These are phyloP conservation scores for Puccinellia tenuiflora DNA, from an alignment of 176 grass and related monocot species.

Conservation along the genomic window DNA sequence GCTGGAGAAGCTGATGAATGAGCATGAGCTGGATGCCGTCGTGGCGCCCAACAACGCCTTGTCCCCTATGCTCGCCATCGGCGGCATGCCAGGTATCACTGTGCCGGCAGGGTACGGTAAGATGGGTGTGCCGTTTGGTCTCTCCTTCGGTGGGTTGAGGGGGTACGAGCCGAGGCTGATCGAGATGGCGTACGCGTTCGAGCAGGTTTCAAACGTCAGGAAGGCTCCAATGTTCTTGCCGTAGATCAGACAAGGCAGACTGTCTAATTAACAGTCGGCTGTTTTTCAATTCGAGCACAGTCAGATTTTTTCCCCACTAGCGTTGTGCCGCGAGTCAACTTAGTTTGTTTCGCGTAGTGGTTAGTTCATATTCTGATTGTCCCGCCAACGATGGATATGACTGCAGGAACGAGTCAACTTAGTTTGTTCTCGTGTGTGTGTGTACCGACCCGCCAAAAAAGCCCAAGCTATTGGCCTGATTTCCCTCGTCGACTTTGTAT, in stretches of 20 bases:
- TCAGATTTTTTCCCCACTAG: too few relatives aligned
- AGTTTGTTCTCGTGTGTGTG: too few relatives aligned
- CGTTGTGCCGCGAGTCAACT: too few relatives aligned
- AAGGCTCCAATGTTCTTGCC: constrained; percentile 32
- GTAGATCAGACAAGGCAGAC: background rate
- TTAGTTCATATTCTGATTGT: too few relatives aligned
- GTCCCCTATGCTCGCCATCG: constrained; percentile 25
- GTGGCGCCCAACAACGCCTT: background rate
- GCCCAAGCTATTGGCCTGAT: too few relatives aligned
- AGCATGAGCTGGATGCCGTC: constrained; percentile 43
- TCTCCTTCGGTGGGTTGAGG: constrained; percentile 53
- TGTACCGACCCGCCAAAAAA: too few relatives aligned
- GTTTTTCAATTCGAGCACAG: too few relatives aligned
- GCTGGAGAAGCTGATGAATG: constrained; percentile 34
- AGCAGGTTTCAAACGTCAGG: constrained; percentile 43
- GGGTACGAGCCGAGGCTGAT: constrained; percentile 58
- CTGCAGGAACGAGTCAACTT: too few relatives aligned
- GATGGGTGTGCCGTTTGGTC: constrained; percentile 39
- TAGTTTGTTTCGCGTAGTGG: too few relatives aligned
- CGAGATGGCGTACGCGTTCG: constrained; percentile 59
- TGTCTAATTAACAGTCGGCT: too few relatives aligned
- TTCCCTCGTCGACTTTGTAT: too few relatives aligned
- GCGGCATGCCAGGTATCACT: constrained; percentile 51
- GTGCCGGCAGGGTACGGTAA: constrained; percentile 47
- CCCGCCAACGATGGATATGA: too few relatives aligned